Conservation (phyloP, 768 basidiomycete genomes). For the Lactarius pseudohatsudake region DNA sequence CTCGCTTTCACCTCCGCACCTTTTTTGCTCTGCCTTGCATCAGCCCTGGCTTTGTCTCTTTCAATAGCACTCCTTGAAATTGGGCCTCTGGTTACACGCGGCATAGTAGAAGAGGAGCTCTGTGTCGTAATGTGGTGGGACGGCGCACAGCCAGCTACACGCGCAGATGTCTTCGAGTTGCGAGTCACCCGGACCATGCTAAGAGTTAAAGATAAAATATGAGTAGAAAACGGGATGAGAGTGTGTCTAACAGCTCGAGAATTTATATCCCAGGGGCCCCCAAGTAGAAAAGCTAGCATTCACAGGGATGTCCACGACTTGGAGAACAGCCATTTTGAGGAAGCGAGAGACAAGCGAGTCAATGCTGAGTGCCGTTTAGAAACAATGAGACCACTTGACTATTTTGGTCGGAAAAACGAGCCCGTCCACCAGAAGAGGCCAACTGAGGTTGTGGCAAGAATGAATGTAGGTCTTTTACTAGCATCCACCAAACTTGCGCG, state of each 20-base stretch:
- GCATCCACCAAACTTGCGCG: not conserved
- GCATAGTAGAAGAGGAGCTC: not conserved
- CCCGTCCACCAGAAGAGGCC: not conserved
- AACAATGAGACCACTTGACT: not conserved
- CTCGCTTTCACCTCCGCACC: not conserved
- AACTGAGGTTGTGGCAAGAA: constrained; percentile 1
- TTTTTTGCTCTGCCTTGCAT: not conserved
- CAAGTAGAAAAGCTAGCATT: not conserved
- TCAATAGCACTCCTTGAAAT: not conserved
- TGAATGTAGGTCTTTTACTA: not conserved
- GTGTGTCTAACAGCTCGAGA: not conserved
- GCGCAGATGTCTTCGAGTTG: not conserved
- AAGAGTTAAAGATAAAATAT: not conserved
- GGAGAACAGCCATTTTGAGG: not conserved
- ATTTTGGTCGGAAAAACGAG: not conserved
- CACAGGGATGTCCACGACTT: not conserved
- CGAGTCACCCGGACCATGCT: constrained; percentile 11
- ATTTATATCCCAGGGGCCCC: constrained; percentile 2
- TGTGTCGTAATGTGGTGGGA: not conserved
- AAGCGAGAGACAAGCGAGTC: not conserved
- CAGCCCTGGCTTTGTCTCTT: not conserved
- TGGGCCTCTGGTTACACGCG: not conserved
- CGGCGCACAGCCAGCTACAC: constrained; percentile 2
- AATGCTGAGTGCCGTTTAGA: not conserved
- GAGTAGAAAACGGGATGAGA: not conserved